A percentile compares a stretch with the other conserved stretches of the same genome.
phyloP scores from a whole-genome alignment of 306 rosid genomes.

The Potentilla sterilis region DNA sequence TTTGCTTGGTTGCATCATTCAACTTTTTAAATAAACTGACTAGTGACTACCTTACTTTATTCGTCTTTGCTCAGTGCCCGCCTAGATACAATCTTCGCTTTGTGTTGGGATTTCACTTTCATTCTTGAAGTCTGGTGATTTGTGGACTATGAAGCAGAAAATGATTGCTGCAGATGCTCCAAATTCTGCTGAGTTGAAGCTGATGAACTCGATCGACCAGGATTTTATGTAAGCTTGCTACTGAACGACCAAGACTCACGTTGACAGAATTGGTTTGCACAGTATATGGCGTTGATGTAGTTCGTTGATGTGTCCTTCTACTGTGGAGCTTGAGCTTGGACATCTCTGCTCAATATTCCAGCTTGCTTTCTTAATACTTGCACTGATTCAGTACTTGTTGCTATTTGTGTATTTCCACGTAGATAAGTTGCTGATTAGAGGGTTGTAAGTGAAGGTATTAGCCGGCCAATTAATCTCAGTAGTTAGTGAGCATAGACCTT shows the following conservation, averaged over 20 bases:
- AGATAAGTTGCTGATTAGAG: too few relatives aligned
- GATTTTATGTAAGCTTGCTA: neutral
- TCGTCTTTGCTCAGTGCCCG: neutral
- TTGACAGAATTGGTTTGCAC: neutral
- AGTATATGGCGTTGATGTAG: neutral
- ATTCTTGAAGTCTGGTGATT: neutral
- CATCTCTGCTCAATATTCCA: neutral
- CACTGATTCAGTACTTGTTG: neutral
- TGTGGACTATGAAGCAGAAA: neutral
- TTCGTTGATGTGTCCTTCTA: neutral
- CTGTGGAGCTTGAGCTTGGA: neutral
- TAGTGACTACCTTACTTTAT: neutral
- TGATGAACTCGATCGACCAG: neutral
- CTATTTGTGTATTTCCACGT: neutral
- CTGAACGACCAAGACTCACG: neutral
- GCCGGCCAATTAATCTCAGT: neutral
- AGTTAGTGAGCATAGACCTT: neutral
- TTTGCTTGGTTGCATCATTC: neutral
- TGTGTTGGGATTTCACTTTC: neutral
- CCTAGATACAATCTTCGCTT: neutral
- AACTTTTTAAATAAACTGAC: neutral
- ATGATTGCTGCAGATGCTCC: neutral
- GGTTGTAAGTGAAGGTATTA: neutral
- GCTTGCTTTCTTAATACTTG: neutral
- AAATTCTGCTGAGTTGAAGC: neutral